Evolutionary conservation across 768 basidiomycete genomes (phyloP).

Genomic region (Coprinopsis marcescibilis): DNA sequence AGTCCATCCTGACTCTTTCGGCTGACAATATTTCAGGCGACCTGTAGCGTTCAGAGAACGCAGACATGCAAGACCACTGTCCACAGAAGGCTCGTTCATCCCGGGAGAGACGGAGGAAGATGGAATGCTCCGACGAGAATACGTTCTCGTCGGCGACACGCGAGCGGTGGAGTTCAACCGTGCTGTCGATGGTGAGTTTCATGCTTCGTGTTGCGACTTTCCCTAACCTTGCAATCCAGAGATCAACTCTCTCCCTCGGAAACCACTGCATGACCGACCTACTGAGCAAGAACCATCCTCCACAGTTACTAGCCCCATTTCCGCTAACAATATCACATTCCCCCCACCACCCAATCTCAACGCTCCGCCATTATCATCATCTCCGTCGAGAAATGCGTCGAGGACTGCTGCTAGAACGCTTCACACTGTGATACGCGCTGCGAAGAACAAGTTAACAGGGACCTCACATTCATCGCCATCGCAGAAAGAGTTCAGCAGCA

Average conservation of each 20-base stretch:
- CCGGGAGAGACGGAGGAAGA: constrained; percentile 85
- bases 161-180: constrained; percentile 89
- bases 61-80: constrained; percentile 30
- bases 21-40: no score
- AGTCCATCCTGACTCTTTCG: no score
- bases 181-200: constrained; percentile 75
- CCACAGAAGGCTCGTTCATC: constrained; percentile 60
- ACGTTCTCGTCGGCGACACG: constrained; percentile 89
- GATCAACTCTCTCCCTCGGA: constrained; percentile 52
- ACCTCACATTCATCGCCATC: constrained; percentile 34
- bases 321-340: constrained; percentile 48
- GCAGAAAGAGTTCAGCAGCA: constrained; percentile 23
- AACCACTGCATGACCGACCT: constrained; percentile 57
- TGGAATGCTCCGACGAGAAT: constrained; percentile 75
- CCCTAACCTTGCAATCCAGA: constrained; percentile 36
- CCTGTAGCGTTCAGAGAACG: not conserved
- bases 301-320: constrained; percentile 26
- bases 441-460: constrained; percentile 63
- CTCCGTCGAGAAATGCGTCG: constrained; percentile 54
- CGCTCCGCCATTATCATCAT: constrained; percentile 56
- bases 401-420: constrained; percentile 69
- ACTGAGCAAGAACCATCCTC: constrained; percentile 41
- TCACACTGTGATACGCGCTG: constrained; percentile 74
- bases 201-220: not conserved
- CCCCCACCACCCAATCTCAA: constrained; percentile 59